phyloP scores from a whole-genome alignment of 192 early-diverging fungal species.

The Entomortierella lignicola region DNA sequence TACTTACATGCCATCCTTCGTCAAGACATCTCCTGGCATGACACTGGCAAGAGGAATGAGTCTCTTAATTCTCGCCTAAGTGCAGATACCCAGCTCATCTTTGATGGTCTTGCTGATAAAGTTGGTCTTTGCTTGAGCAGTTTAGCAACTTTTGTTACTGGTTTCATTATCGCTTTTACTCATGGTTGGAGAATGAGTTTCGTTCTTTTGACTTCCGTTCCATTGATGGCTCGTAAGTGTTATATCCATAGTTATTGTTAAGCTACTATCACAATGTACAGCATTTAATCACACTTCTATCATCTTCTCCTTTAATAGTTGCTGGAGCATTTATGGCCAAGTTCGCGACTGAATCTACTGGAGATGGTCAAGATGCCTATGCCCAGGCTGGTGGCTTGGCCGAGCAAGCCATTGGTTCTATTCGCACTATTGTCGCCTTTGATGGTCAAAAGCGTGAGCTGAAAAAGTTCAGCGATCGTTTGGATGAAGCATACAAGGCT shows the following conservation, averaged over 20 bases:
- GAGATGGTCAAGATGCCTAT: slow-evolving; percentile 74
- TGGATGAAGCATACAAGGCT: slow-evolving; percentile 69
- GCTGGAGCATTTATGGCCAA: slow-evolving; percentile 68
- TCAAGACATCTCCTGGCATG: slow-evolving; percentile 92
- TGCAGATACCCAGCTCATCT: slow-evolving; percentile 84
- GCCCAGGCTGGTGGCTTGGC: slow-evolving; percentile 88
- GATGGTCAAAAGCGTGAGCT: slow-evolving; percentile 78
- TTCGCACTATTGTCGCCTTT: slow-evolving; percentile 92
- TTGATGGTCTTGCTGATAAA: slow-evolving; percentile 92
- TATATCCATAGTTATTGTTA: slow-evolving; percentile 32
- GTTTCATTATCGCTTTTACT: slow-evolving; percentile 82
- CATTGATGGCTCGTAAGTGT: slow-evolving; percentile 67
- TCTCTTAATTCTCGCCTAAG: slow-evolving; percentile 90
- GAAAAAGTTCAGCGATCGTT: slow-evolving; percentile 47
- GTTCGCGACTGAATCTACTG: slow-evolving; percentile 57
- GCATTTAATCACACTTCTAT: not conserved
- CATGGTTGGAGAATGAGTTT: slow-evolving; percentile 86
- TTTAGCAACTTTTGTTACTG: slow-evolving; percentile 74
- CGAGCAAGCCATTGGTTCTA: slow-evolving; percentile 83
- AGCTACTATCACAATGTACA: not conserved
- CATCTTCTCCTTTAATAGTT: slow-evolving; percentile 9
- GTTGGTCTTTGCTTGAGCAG: slow-evolving; percentile 76
- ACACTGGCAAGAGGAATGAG: slow-evolving; percentile 75
- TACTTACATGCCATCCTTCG: slow-evolving; percentile 85
- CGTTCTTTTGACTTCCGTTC: slow-evolving; percentile 82